Base-by-base conservation (phyloP, 768 basidiomycete genomes). In the Strobilomyces dryophilus region DNA sequence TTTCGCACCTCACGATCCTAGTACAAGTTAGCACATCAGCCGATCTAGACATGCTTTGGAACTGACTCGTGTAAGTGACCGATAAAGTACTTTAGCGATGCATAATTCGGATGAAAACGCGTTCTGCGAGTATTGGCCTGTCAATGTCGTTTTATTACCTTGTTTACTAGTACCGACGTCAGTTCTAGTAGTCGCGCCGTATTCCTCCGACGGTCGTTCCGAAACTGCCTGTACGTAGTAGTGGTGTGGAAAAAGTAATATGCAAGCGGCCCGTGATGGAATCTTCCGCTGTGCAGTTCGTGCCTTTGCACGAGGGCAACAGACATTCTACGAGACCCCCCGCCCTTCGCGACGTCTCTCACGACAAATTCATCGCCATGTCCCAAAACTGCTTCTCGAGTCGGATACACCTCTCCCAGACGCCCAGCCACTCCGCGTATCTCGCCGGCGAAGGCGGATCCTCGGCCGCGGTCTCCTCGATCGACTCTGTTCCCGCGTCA, bases 31-130 rank as follows among this genome's bases (percentile, higher is more conserved):
- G 46, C 8, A 45, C 46, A n/a, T 39, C 29, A n/a, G 43, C 48
- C 37, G 39, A 5, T 7, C 40, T 27, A 31, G 41, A 51, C 24
- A 55, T 5, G 26, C 35, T 12, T 24, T 20, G 27, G 20, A 18
- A 53, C 82, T 52, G 60, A 95, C 95, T 80, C 84, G 72, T 98
- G 80, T 56, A 99, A 75, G 73, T 99, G 97, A 12, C 91, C 93
- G 77, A 99, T 78, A 70, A 98, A 89, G 69, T 81, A 97, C 67
- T 98, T 98, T 47, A 98, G 77, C 1, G 95, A 95, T 2, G 97
- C 92, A 65, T 99, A 99, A 70, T 98, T 98, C 17, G 97, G 82
- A 72, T 99, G n/a, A n/a, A n/a, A n/a, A n/a, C n/a, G n/a, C n/a
- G n/a, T n/a, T n/a, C n/a, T n/a, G n/a, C n/a, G n/a, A n/a, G n/a